Base-by-base conservation (phyloP, 768 basidiomycete species). In the Baorangia bicolor region DNA sequence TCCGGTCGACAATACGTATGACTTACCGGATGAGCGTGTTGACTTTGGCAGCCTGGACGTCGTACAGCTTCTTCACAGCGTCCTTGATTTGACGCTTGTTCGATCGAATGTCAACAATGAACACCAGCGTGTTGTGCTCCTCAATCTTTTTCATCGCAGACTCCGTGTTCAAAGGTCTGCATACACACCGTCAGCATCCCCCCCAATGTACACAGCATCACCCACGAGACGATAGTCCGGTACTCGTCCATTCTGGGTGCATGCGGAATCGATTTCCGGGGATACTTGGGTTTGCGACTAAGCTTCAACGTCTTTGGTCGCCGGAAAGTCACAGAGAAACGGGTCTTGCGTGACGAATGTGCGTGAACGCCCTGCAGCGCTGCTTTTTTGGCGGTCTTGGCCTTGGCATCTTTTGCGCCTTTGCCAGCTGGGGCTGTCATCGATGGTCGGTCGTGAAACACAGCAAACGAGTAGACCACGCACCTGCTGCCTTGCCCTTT, bases 11-110 rank as follows among this genome's bases (percentile, higher is more conserved):
- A 13, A n/a, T 31, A 10, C 21, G 20, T 16, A 14, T 2, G 18
- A 73, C 86, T 62, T 54, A 95, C 92, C 95, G 88, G 74, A 98
- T 98, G 71, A 99, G 85, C 48, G 97, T 99, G 85, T 98, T 99
- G 72, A 98, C 82, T 78, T 96, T 97, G 40, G 88, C 88, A 11
- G 94, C 91, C 76, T 95, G 86, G 50, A 98, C 95, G 69, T 97
- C 95, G 75, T 98, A 98, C 67, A 99, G 75, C 85, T 97, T 97
- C 86, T 98, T 98, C 66, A 99, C 94, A 2, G 97, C 97, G 67
- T 98, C 93, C 85, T 94, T 96, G 80, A 98, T 98, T 77, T 99
- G 94, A 44, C 94, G 86, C 85, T 99, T 99, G 86, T 97, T 99
- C 64, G 93, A 79, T 73, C 85, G 87, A 74, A 98, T 69, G 75